phyloP scores from a whole-genome alignment of 75 land plant species.

The Picea glauca region DNA sequence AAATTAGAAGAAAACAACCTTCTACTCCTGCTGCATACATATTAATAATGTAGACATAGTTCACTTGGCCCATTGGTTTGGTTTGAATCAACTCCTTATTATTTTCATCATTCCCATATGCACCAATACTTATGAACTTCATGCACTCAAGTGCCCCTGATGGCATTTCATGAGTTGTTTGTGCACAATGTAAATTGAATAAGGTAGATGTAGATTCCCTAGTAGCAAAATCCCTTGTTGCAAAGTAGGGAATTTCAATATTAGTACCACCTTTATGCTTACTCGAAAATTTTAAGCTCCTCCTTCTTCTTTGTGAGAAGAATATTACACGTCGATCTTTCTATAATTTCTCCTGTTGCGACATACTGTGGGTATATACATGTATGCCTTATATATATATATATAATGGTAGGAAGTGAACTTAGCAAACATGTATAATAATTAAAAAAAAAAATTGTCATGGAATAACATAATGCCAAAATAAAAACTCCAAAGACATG shows the following conservation, averaged over 20 bases:
- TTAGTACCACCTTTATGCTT: slow-evolving; percentile 14
- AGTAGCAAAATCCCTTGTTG: slow-evolving; percentile 2
- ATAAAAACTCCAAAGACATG: too few species aligned
- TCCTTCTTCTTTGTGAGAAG: slow-evolving; percentile 71
- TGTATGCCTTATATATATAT: slow-evolving; percentile 50
- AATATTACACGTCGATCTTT: slow-evolving; percentile 70
- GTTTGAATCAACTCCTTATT: not conserved
- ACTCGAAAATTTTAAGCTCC: slow-evolving; percentile 28
- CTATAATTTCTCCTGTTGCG: slow-evolving; percentile 60
- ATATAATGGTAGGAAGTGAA: too few species aligned
- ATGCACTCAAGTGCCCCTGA: not conserved
- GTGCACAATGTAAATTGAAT: not conserved
- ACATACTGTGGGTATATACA: slow-evolving; percentile 71
- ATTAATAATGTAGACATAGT: too few species aligned
- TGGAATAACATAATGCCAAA: too few species aligned
- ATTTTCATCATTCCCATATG: not conserved
- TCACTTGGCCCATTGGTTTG: too few species aligned
- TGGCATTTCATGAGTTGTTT: not conserved
- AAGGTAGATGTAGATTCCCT: slow-evolving; percentile 29
- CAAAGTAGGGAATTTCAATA: slow-evolving; percentile 40
- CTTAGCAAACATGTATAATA: too few species aligned
- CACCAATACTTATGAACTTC: slow-evolving; percentile 6
- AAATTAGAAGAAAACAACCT: too few species aligned
- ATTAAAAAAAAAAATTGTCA: too few species aligned
- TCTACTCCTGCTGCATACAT: too few species aligned